Conservation (phyloP, 2,329 filamentous ascomycete genomes). For the Mariannaea sp. region DNA sequence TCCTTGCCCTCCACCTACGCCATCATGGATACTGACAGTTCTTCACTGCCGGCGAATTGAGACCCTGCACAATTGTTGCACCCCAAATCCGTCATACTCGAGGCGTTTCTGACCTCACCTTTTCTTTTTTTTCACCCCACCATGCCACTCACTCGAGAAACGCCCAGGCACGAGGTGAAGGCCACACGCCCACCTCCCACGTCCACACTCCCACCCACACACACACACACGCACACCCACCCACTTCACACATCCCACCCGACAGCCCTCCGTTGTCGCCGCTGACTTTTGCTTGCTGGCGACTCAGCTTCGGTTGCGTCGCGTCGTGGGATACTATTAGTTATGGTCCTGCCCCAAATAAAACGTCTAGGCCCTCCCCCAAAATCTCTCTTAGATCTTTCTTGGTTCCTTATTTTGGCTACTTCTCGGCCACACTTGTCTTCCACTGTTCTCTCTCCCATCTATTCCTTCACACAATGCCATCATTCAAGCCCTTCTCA, state of each 20-base stretch:
- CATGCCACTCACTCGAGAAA: constrained; percentile 10
- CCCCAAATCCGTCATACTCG: too few relatives aligned
- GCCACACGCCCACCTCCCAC: background rate
- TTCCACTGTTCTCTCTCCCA: constrained; percentile 10
- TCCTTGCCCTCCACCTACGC: constrained; percentile 8
- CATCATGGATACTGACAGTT: background rate
- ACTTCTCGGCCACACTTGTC: constrained; percentile 22
- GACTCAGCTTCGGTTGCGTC: constrained; percentile 10
- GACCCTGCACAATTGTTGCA: constrained; percentile 8
- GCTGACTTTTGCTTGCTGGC: constrained; percentile 8
- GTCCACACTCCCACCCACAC: background rate
- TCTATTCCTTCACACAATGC: constrained; percentile 50
- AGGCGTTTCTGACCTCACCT: constrained; percentile 17
- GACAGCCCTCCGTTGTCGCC: constrained; percentile 15
- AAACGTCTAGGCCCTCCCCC: constrained; percentile 36
- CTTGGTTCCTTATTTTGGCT: constrained; percentile 31
- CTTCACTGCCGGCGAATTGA: background rate
- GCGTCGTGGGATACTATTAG: constrained; percentile 22
- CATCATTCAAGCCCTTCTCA: constrained; percentile 61
- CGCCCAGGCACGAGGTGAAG: background rate
- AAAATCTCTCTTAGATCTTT: constrained; percentile 24
- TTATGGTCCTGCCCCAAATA: constrained; percentile 34
- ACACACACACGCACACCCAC: constrained; percentile 1
- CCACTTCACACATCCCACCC: constrained; percentile 13
- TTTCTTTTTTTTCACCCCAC: constrained; percentile 21